Evolutionary conservation across 805 yeast species (phyloP).

Genomic region (Ogataea sp.): DNA sequence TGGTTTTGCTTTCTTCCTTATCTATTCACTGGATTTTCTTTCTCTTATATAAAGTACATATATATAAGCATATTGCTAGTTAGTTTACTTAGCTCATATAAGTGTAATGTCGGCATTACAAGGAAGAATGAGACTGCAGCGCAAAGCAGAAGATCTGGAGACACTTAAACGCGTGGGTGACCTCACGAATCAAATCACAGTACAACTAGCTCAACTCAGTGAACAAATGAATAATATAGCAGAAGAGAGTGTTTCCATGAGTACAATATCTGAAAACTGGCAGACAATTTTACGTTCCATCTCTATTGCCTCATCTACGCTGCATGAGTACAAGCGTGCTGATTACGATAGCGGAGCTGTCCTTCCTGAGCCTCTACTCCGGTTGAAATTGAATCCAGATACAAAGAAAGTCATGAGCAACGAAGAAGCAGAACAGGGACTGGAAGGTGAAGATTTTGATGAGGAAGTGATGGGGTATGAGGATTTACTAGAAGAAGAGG

Average conservation of each 20-base stretch:
- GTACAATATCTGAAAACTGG: slow-evolving; percentile 57
- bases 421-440: not conserved
- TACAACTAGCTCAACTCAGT: slow-evolving; percentile 40
- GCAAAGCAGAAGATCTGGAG: slow-evolving; percentile 44
- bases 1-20: too few species aligned
- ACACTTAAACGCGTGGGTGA: slow-evolving; percentile 38
- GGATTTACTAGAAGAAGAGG: not conserved
- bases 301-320: slow-evolving; percentile 50
- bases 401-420: not conserved
- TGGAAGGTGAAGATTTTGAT: not conserved
- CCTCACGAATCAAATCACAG: slow-evolving; percentile 36
- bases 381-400: slow-evolving; percentile 45
- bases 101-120: too few species aligned
- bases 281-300: slow-evolving; percentile 51
- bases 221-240: slow-evolving; percentile 38
- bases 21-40: too few species aligned
- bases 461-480: not conserved
- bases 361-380: slow-evolving; percentile 57
- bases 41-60: too few species aligned
- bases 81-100: too few species aligned
- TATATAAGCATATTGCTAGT: too few species aligned
- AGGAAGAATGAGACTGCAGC: slow-evolving; percentile 19
- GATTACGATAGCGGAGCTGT: slow-evolving; percentile 40
- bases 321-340: slow-evolving; percentile 32
- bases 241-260: slow-evolving; percentile 54